phyloP scores from a whole-genome alignment of 148 eudicot genomes.

The Cornus kousa region DNA sequence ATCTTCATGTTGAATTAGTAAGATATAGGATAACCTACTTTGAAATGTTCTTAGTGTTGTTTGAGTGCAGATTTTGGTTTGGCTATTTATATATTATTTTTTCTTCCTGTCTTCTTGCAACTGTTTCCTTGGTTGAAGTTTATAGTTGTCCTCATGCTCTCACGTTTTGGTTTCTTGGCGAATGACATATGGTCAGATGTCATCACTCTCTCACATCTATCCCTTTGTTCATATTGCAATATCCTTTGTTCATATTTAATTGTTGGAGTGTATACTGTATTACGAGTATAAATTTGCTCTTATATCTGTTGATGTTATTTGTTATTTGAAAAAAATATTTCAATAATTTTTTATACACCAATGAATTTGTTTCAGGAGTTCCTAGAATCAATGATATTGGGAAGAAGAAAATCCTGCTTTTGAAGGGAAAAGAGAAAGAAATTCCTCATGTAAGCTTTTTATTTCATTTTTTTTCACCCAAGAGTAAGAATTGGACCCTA shows the following conservation, averaged over 20 bases:
- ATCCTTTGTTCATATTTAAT: not conserved
- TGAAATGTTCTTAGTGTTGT: not conserved
- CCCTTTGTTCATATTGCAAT: not conserved
- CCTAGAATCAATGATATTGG: slow-evolving; percentile 48
- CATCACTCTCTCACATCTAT: not conserved
- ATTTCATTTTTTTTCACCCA: too few relatives aligned
- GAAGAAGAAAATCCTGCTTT: slow-evolving; percentile 81
- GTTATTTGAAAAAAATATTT: not conserved
- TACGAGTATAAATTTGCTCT: not conserved
- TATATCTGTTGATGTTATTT: not conserved
- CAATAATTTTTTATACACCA: not conserved
- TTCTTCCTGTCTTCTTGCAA: not conserved
- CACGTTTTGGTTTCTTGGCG: not conserved
- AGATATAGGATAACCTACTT: not conserved
- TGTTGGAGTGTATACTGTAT: not conserved
- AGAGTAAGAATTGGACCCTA: too few relatives aligned
- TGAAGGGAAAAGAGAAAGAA: slow-evolving; percentile 90
- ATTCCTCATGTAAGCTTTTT: slow-evolving; percentile 40
- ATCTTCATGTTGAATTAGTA: not conserved
- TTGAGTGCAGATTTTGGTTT: not conserved
- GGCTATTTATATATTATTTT: too few relatives aligned
- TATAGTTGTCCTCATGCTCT: not conserved
- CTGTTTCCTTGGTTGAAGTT: not conserved
- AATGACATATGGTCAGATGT: not conserved
- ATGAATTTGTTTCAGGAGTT: slow-evolving; percentile 28